These are phyloP conservation scores for Physocladia obscura DNA, from an alignment of 192 early-diverging fungal genomes.

Conservation along the genomic window DNA sequence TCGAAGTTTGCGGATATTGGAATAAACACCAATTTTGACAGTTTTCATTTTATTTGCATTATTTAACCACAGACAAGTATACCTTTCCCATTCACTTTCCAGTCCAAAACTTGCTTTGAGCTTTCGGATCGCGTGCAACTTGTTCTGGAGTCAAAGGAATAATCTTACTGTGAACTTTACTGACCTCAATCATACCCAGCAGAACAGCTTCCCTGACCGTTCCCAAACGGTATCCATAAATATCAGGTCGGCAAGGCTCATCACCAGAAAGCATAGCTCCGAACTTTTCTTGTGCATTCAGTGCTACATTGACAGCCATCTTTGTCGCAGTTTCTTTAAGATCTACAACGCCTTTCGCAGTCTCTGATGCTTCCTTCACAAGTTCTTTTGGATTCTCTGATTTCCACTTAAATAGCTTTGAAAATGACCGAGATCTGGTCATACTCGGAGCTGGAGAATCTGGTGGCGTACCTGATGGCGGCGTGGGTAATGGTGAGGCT, in stretches of 20 bases:
- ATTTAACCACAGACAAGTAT: too few species aligned
- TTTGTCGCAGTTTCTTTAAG: constrained; percentile 5
- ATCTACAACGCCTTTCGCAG: neutral
- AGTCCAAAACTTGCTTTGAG: constrained; percentile 8
- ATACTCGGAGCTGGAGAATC: too few species aligned
- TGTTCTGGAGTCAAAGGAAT: constrained; percentile 11
- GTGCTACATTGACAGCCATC: neutral
- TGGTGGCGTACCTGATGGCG: neutral
- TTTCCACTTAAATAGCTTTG: constrained; percentile 3
- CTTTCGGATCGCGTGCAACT: constrained; percentile 15
- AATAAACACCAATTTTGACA: too few species aligned
- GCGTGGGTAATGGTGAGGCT: neutral
- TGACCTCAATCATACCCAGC: neutral
- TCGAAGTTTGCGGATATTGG: neutral
- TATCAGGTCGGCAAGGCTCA: constrained; percentile 4
- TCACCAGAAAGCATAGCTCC: neutral
- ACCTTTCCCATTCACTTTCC: constrained; percentile 14
- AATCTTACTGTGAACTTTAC: neutral
- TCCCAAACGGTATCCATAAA: constrained; percentile 24
- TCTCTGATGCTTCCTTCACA: neutral
- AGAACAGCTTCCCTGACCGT: neutral
- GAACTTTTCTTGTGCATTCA: neutral
- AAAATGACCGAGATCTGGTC: neutral
- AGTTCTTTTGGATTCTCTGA: neutral
- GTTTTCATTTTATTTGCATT: too few species aligned